A percentile compares a stretch with the other conserved stretches of the same genome.
Evolutionary conservation across 257 asterid species (phyloP).

Genomic region (Ophiorrhiza pumila): DNA sequence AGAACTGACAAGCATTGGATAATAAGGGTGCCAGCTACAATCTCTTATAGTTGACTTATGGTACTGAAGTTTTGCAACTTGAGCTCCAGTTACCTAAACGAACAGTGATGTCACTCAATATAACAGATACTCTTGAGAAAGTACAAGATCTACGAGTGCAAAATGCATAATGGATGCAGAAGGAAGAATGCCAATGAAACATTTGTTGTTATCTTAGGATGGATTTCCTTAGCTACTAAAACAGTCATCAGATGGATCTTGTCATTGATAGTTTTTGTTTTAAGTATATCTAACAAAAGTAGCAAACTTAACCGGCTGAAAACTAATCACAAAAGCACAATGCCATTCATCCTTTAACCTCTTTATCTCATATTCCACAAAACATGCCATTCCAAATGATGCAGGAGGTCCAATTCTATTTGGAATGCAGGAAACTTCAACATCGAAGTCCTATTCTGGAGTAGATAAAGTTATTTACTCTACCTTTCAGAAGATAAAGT

Average conservation of each 20-base stretch:
- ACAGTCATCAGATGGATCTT: not conserved
- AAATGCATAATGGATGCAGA: not conserved
- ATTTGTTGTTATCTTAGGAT: not conserved
- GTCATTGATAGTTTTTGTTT: not conserved
- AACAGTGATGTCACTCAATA: not conserved
- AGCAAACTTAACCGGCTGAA: not conserved
- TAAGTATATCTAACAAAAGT: not conserved
- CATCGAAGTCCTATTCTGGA: not conserved
- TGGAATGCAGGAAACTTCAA: not conserved
- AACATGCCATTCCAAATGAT: not conserved
- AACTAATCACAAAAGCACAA: not conserved
- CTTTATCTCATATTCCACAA: not conserved
- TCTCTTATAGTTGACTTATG: constrained; percentile 69
- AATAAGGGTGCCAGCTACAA: constrained; percentile 84
- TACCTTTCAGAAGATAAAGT: not conserved
- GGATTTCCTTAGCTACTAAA: not conserved
- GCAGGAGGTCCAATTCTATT: not conserved
- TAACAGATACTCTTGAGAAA: not conserved
- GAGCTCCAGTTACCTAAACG: constrained; percentile 57
- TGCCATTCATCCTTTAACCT: not conserved
- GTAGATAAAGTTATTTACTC: not conserved
- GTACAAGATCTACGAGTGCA: not conserved
- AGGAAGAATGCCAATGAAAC: not conserved
- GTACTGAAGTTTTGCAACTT: constrained; percentile 62
- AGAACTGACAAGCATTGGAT: constrained; percentile 81